These are phyloP conservation scores for Cryptococcus floricola DNA, from an alignment of 1,284 basidiomycete genomes.

Conservation along the genomic window DNA sequence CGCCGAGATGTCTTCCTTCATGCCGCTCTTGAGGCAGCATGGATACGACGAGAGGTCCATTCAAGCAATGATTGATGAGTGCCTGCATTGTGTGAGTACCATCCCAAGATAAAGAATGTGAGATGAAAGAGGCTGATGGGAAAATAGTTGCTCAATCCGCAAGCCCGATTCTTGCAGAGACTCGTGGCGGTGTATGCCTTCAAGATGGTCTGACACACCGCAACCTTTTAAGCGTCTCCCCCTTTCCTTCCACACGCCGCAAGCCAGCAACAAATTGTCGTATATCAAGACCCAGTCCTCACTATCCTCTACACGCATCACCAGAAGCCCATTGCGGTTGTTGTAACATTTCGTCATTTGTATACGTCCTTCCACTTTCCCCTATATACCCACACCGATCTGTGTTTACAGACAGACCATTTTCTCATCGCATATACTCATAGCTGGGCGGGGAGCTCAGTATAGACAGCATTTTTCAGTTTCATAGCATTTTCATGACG, in stretches of 20 bases:
- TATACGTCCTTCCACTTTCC: neutral
- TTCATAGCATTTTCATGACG: no score
- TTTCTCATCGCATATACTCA: no score
- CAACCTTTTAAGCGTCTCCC: neutral
- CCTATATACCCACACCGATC: neutral
- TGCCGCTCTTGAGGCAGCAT: constrained; percentile 23
- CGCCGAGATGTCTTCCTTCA: constrained; percentile 17
- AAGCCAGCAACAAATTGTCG: no score
- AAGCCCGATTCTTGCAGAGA: constrained; percentile 33
- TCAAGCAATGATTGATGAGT: constrained; percentile 18
- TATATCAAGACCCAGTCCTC: no score
- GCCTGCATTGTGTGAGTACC: constrained; percentile 30
- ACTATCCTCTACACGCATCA: no score
- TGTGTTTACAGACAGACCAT: no score
- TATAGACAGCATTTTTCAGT: no score
- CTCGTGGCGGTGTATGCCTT: constrained; percentile 41
- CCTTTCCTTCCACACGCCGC: neutral
- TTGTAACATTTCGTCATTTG: neutral
- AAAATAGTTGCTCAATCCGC: constrained; percentile 23
- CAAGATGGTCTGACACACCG: constrained; percentile 15
- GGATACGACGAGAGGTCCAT: constrained; percentile 32
- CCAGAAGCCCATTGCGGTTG: no score
- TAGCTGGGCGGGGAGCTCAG: no score
- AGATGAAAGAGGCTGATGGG: neutral
- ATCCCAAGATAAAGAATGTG: neutral